Percentiles rank a stretch among this genome's conserved stretches.
These are phyloP conservation scores for Alternaria hordeiaustralica DNA, from an alignment of 2,329 filamentous ascomycete species.

Conservation along the genomic window DNA sequence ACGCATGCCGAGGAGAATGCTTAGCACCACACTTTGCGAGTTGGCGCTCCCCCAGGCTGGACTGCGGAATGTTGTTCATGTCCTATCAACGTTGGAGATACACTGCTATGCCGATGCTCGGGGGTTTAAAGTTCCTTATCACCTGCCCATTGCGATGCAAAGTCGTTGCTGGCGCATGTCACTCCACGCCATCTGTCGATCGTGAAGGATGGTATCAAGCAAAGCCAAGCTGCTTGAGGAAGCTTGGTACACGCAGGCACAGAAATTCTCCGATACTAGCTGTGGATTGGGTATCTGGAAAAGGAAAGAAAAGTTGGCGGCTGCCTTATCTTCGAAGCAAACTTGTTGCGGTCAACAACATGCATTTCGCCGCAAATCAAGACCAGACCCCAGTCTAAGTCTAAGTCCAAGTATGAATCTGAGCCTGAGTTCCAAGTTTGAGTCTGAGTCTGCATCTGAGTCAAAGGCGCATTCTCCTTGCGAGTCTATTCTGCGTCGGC, in stretches of 20 bases:
- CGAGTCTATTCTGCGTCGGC: constrained; percentile 14
- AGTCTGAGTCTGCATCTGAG: neutral
- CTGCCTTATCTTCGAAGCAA: neutral
- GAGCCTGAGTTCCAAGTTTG: neutral
- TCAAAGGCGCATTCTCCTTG: neutral
- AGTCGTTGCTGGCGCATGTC: neutral
- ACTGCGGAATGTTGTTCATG: neutral
- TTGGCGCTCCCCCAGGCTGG: neutral
- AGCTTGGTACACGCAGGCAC: constrained; percentile 18
- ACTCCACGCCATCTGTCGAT: neutral
- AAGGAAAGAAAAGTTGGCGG: neutral
- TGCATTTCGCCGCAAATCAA: neutral
- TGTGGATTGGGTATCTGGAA: constrained; percentile 1
- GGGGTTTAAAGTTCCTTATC: neutral
- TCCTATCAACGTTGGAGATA: neutral
- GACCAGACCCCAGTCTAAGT: neutral
- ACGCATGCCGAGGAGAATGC: constrained; percentile 16
- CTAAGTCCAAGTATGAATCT: neutral
- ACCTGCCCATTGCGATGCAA: neutral
- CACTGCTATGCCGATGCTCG: neutral
- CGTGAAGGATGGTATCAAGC: neutral
- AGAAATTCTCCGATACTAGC: neutral
- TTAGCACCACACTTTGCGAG: constrained; percentile 1
- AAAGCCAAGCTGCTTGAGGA: constrained; percentile 17
- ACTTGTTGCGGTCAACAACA: neutral